Evolutionary conservation across 768 basidiomycete genomes (phyloP).

Genomic region (Tubosaeta sp.): DNA sequence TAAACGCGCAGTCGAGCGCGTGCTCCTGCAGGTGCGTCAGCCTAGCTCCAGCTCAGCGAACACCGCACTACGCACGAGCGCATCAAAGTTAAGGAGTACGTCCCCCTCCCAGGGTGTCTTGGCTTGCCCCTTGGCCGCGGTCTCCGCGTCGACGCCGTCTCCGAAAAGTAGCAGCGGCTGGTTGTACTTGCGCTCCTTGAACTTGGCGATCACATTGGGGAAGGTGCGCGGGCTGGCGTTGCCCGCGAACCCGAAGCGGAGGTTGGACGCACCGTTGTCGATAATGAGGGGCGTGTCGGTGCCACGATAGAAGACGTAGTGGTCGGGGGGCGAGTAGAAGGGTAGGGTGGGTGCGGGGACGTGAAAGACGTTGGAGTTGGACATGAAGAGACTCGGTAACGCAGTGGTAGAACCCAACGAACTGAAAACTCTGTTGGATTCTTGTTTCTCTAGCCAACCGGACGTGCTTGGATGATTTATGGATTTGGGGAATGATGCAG

Average conservation of each 20-base stretch:
- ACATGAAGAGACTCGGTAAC: too few relatives aligned
- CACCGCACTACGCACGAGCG: slow-evolving; percentile 61
- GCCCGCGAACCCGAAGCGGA: slow-evolving; percentile 85
- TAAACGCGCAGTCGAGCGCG: slow-evolving; percentile 87
- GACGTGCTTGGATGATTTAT: too few relatives aligned
- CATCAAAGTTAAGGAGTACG: slow-evolving; percentile 86
- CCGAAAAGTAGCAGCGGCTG: slow-evolving; percentile 85
- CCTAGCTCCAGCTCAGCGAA: background rate
- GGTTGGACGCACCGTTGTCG: slow-evolving; percentile 81
- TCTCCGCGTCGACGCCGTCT: slow-evolving; percentile 81
- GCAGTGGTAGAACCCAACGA: too few relatives aligned
- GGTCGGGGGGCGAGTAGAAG: slow-evolving; percentile 33
- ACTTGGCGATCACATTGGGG: slow-evolving; percentile 76
- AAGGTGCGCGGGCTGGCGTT: slow-evolving; percentile 52
- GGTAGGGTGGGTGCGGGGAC: slow-evolving; percentile 29
- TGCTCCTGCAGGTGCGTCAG: slow-evolving; percentile 67
- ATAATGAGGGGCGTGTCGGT: slow-evolving; percentile 68
- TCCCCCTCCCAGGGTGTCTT: slow-evolving; percentile 93
- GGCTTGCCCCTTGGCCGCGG: slow-evolving; percentile 71
- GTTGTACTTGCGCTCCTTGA: slow-evolving; percentile 85
- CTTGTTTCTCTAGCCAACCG: too few relatives aligned
- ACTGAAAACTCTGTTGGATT: too few relatives aligned
- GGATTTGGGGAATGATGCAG: too few relatives aligned
- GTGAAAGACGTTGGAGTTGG: slow-evolving; percentile 13
- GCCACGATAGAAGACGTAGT: slow-evolving; percentile 50